phyloP scores from a whole-genome alignment of 129 eudicot genomes.

The Dittrichia graveolens region DNA sequence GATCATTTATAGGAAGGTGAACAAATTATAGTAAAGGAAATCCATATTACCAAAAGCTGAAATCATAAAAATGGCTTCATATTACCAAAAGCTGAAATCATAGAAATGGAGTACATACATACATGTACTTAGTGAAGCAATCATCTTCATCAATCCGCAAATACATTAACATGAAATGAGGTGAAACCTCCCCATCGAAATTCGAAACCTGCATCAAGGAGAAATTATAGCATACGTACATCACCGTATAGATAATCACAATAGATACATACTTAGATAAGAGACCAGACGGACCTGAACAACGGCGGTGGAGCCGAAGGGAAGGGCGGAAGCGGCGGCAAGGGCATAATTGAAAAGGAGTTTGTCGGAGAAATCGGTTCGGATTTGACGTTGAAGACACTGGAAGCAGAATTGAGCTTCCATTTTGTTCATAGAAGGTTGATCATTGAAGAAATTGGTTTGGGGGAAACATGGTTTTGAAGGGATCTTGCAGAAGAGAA shows the following conservation, averaged over 20 bases:
- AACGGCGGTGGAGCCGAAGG: constrained; percentile 76
- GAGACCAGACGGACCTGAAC: constrained; percentile 53
- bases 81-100: background rate
- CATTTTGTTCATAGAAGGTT: background rate
- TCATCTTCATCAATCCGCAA: constrained; percentile 36
- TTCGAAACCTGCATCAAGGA: constrained; percentile 43
- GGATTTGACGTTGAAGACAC: constrained; percentile 71
- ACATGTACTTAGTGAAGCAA: constrained; percentile 70
- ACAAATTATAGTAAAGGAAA: background rate
- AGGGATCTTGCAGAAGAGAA: background rate
- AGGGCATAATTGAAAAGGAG: constrained; percentile 54
- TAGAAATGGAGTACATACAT: constrained; percentile 20
- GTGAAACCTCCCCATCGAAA: constrained; percentile 43
- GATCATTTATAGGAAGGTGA: constrained; percentile 15
- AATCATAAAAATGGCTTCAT: background rate
- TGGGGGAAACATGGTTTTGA: background rate
- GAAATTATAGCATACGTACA: constrained; percentile 11
- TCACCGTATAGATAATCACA: constrained; percentile 13
- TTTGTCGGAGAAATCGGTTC: constrained; percentile 59
- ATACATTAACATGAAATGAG: constrained; percentile 59
- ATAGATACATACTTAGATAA: background rate
- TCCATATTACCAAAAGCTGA: background rate
- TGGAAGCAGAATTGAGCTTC: constrained; percentile 61
- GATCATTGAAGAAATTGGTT: background rate
- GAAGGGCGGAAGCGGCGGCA: constrained; percentile 62